Percentiles rank a stretch among this genome's conserved stretches.
Evolutionary conservation across 805 yeast genomes (phyloP).

Genomic region (Kuraishia piskuri): DNA sequence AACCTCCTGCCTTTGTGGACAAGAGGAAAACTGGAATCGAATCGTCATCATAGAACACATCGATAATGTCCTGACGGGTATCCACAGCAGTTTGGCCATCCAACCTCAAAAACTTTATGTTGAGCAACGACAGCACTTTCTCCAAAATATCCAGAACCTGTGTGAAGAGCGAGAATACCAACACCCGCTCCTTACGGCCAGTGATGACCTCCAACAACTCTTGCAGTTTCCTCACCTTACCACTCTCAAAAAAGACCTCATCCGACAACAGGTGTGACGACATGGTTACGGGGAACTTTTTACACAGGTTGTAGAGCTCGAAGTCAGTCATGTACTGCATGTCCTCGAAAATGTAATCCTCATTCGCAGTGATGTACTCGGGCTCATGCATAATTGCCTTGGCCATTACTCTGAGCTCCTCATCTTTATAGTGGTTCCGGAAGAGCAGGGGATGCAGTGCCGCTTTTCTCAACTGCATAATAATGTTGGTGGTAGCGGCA

Average conservation of each 20-base stretch:
- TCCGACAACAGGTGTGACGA: conserved; percentile 43
- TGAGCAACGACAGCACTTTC: conserved; percentile 51
- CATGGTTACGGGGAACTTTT: conserved; percentile 60
- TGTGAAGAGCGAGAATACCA: conserved; percentile 87
- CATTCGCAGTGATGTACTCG: conserved; percentile 68
- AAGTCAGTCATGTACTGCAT: conserved; percentile 93
- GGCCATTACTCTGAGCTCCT: conserved; percentile 56
- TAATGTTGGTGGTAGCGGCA: conserved; percentile 52
- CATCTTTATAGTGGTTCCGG: conserved; percentile 54
- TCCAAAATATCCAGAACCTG: conserved; percentile 88
- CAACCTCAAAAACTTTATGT: conserved; percentile 67
- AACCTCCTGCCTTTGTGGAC: conserved; percentile 97
- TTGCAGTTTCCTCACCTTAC: conserved; percentile 57
- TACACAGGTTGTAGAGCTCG: conserved; percentile 72
- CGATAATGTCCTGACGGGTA: conserved; percentile 85
- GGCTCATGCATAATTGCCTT: conserved; percentile 74
- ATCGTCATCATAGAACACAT: conserved; percentile 74
- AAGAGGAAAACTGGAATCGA: conserved; percentile 78
- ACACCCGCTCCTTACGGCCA: conserved; percentile 54
- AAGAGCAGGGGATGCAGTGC: conserved; percentile 87
- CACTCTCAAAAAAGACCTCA: conserved; percentile 51
- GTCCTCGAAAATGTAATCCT: conserved; percentile 76
- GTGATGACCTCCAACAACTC: conserved; percentile 52
- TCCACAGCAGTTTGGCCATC: conserved; percentile 96
- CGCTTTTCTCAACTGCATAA: conserved; percentile 89